Evolutionary conservation across 768 basidiomycete species (phyloP), one percentile per base, ranked within the genome.

Genomic region (Tephrocybe sp.): DNA sequence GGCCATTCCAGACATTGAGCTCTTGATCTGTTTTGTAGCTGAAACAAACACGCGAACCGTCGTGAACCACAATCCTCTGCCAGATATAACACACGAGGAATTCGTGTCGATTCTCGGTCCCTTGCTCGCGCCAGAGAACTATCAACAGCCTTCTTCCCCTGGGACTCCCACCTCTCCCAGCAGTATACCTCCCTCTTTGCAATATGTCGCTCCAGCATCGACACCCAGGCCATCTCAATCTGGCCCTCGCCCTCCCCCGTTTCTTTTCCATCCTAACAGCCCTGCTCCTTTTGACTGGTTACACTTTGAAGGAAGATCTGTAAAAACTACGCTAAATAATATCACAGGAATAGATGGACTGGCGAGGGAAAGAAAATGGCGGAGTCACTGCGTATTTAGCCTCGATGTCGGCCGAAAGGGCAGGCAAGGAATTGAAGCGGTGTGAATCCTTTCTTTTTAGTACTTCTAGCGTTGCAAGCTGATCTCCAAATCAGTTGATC

Each of bases 261-360:
- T 69, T 40, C 64, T 72, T 41, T 62, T 59, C 27, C 81, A 74
- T 48, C 72, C 75, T 7, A 75, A 78, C 52, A 84, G 80, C 42
- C 84, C 84, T 0, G 87, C 89, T 0, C 91, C 89, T 0, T 87
- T 92, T 45, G 87, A 92, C 56, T 91, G 90, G 88, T 67, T 93
- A 5, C 89, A 92, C 59, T 88, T 93, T 52, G 90, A 92, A 57
- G 90, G 89, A 3, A 73, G 90, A 2, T 85, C 80, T 0, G 82
- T 87, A 25, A 88, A 86, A 64, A 90, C 86, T 9, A 92, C 89
- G 3, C 66, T 88, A 22, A 83, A 73, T 57, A 92, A 92, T 60
- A 79, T 93, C 24, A 74, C 80, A 24, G 91, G 90, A 4, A 57
- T 93, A 37, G 90, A 92, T 55, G 86, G 89, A 9, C 79, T 92